phyloP scores from a whole-genome alignment of 2,329 filamentous ascomycete genomes.

The Fusarium nurragi region DNA sequence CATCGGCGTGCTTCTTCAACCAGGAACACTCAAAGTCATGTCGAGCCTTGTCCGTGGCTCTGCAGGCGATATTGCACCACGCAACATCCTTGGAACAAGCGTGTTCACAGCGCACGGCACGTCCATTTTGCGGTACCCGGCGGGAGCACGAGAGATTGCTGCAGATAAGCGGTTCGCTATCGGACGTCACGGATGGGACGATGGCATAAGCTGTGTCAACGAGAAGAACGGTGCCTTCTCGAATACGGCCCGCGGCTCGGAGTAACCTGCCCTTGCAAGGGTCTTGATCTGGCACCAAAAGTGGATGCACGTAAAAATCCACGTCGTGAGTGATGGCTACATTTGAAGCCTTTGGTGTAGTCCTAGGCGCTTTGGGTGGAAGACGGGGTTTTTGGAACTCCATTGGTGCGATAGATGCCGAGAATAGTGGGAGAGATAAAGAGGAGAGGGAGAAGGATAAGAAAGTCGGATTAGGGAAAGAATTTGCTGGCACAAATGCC shows the following conservation, averaged over 20 bases:
- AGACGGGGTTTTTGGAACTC: slow-evolving; percentile 26
- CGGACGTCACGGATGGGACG: slow-evolving; percentile 38
- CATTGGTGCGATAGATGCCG: slow-evolving; percentile 18
- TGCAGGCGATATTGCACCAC: slow-evolving; percentile 43
- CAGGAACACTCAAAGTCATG: slow-evolving; percentile 44
- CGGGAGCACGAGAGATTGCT: slow-evolving; percentile 43
- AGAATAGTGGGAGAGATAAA: background rate
- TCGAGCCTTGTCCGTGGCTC: slow-evolving; percentile 28
- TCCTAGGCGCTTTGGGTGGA: slow-evolving; percentile 22
- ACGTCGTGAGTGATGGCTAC: slow-evolving; percentile 22
- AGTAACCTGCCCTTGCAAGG: slow-evolving; percentile 43
- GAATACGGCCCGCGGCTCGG: slow-evolving; percentile 35
- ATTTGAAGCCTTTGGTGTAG: slow-evolving; percentile 17
- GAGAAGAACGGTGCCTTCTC: slow-evolving; percentile 43
- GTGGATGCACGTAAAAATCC: slow-evolving; percentile 39
- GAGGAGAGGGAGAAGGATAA: background rate
- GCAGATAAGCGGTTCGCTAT: slow-evolving; percentile 37
- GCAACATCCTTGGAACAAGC: slow-evolving; percentile 41
- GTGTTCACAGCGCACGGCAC: slow-evolving; percentile 26
- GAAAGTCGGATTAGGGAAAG: slow-evolving; percentile 6
- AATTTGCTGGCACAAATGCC: slow-evolving; percentile 10
- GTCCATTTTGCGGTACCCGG: slow-evolving; percentile 22
- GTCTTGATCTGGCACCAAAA: slow-evolving; percentile 38
- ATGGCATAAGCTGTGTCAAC: slow-evolving; percentile 44
- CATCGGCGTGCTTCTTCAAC: slow-evolving; percentile 33